Conservation (phyloP, 2,329 filamentous ascomycete genomes). For the Dactylellina haptotyla region DNA sequence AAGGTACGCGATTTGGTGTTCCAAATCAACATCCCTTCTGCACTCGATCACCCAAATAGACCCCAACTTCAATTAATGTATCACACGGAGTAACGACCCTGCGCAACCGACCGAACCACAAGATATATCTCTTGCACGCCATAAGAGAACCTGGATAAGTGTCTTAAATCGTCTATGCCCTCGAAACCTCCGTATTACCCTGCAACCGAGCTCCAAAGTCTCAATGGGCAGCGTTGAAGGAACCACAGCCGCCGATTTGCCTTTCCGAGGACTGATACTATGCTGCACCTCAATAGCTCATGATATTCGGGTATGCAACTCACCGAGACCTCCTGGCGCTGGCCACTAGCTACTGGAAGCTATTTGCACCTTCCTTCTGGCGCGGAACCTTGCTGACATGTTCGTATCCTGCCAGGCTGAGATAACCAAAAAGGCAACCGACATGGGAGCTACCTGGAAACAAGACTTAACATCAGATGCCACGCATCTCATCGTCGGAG, state of each 20-base stretch:
- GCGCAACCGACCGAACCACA: not conserved
- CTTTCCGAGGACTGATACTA: conserved; percentile 77
- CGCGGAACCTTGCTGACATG: conserved; percentile 60
- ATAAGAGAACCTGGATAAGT: too few species aligned
- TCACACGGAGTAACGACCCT: not conserved
- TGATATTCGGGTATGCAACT: conserved; percentile 75
- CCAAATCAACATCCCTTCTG: not conserved
- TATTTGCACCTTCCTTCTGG: not conserved
- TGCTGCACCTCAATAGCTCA: conserved; percentile 88
- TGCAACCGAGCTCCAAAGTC: conserved; percentile 3
- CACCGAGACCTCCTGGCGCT: conserved; percentile 61
- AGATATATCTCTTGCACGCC: too few species aligned
- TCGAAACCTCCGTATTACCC: not conserved
- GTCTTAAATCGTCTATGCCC: not conserved
- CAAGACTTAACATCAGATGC: conserved; percentile 95
- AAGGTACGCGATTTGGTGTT: not conserved
- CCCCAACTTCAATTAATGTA: too few species aligned
- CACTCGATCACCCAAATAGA: not conserved
- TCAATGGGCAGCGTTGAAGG: conserved; percentile 43
- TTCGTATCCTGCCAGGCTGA: conserved; percentile 62
- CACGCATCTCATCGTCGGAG: conserved; percentile 91
- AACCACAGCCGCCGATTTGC: conserved; percentile 61
- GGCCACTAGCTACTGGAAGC: not conserved
- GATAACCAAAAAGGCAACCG: conserved; percentile 72
- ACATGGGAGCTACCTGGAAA: conserved; percentile 88